Percentiles rank a stretch among this genome's conserved stretches.
Evolutionary conservation across 192 early-diverging fungal species (phyloP).

Genomic region (Backusella sp.): DNA sequence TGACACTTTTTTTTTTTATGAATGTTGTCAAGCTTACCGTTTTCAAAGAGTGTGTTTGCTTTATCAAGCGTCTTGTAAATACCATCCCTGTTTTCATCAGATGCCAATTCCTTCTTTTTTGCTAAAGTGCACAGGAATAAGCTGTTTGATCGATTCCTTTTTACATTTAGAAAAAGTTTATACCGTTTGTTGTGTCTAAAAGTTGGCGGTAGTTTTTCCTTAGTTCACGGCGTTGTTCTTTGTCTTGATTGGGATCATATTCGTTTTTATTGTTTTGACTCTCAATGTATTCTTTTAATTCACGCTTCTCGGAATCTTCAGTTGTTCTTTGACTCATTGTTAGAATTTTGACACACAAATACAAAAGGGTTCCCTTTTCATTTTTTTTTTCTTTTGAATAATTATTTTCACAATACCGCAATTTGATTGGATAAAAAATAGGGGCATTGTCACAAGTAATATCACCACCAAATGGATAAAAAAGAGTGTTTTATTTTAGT

Average conservation of each 20-base stretch:
- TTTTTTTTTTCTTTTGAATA: not conserved
- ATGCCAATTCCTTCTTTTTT: conserved; percentile 5
- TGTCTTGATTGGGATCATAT: conserved; percentile 32
- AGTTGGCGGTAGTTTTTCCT: conserved; percentile 23
- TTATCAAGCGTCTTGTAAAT: conserved; percentile 28
- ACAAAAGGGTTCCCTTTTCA: not conserved
- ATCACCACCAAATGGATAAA: too few species aligned
- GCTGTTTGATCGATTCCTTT: not conserved
- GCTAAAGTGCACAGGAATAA: not conserved
- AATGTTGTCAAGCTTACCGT: conserved; percentile 12
- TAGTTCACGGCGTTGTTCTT: conserved; percentile 28
- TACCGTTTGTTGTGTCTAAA: conserved; percentile 26
- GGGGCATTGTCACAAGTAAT: too few species aligned
- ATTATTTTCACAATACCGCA: not conserved
- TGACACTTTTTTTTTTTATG: not conserved
- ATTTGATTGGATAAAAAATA: not conserved
- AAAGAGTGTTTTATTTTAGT: too few species aligned
- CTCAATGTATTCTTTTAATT: conserved; percentile 18
- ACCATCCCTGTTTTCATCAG: conserved; percentile 23
- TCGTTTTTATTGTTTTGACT: conserved; percentile 13
- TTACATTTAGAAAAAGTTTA: not conserved
- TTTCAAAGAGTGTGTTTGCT: conserved; percentile 31
- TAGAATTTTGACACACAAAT: not conserved
- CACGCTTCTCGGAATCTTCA: not conserved
- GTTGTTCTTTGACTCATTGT: not conserved